phyloP scores from a whole-genome alignment of 2,329 filamentous ascomycete genomes.

The Diplocarpon mali region DNA sequence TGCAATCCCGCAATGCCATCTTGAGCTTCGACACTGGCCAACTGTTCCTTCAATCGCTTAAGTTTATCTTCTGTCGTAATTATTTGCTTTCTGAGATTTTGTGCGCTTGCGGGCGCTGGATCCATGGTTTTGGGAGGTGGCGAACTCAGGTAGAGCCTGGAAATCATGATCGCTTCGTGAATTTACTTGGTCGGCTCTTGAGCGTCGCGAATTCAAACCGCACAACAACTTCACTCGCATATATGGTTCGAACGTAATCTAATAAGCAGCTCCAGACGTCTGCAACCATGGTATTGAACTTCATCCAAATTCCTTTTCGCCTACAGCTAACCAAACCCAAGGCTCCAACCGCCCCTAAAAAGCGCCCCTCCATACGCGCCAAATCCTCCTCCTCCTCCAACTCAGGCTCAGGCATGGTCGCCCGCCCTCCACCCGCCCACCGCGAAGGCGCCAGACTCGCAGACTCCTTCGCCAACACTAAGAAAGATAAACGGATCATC shows the following conservation, averaged over 20 bases:
- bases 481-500: slow-evolving; percentile 73
- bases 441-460: slow-evolving; percentile 39
- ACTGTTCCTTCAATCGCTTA: slow-evolving; percentile 33
- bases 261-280: not conserved
- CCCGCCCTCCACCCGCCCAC: slow-evolving; percentile 19
- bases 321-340: slow-evolving; percentile 21
- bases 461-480: slow-evolving; percentile 56
- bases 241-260: no score
- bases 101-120: slow-evolving; percentile 22
- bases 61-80: slow-evolving; percentile 38
- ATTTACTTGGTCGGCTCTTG: not conserved
- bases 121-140: slow-evolving; percentile 28
- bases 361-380: slow-evolving; percentile 45
- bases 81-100: slow-evolving; percentile 38
- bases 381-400: slow-evolving; percentile 41
- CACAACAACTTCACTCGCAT: not conserved
- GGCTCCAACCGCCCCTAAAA: slow-evolving; percentile 37
- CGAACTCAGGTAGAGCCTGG: slow-evolving; percentile 6
- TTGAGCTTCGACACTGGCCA: slow-evolving; percentile 27
- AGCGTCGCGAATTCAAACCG: not conserved
- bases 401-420: slow-evolving; percentile 33
- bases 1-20: slow-evolving; percentile 4
- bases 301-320: not conserved
- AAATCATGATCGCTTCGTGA: slow-evolving; percentile 4
- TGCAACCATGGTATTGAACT: slow-evolving; percentile 13